Conservation (phyloP, 345 rosid species). For the Ceriops decandra region DNA sequence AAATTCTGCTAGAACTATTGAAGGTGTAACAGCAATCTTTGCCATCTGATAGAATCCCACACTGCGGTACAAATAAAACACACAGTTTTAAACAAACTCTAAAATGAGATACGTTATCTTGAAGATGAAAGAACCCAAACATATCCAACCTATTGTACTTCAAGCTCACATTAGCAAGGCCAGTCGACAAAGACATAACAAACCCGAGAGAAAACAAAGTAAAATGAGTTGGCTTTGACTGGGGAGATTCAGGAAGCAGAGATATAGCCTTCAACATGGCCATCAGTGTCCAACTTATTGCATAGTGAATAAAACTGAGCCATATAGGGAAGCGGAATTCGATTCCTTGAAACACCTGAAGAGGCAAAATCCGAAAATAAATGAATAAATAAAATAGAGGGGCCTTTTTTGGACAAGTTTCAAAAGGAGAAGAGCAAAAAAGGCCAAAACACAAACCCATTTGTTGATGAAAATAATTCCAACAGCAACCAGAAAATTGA, state of each 20-base stretch:
- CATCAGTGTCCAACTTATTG: slow-evolving; percentile 74
- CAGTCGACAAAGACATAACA: slow-evolving; percentile 92
- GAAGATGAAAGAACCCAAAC: not conserved
- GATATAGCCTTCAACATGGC: slow-evolving; percentile 69
- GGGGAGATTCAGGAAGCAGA: slow-evolving; percentile 67
- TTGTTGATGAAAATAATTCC: slow-evolving; percentile 82
- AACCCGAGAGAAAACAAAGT: slow-evolving; percentile 69
- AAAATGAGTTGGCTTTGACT: slow-evolving; percentile 55
- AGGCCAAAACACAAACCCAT: slow-evolving; percentile 45
- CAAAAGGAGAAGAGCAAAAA: not conserved
- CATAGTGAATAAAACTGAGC: slow-evolving; percentile 83
- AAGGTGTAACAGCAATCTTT: slow-evolving; percentile 89
- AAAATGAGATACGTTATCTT: not conserved
- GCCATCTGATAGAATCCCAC: slow-evolving; percentile 99
- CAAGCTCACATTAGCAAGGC: slow-evolving; percentile 96
- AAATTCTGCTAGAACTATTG: slow-evolving; percentile 88
- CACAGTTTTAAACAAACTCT: slow-evolving; percentile 2
- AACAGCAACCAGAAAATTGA: slow-evolving; percentile 75
- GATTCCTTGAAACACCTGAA: slow-evolving; percentile 78
- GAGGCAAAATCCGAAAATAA: not conserved
- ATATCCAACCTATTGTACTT: slow-evolving; percentile 77
- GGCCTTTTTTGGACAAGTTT: not conserved
- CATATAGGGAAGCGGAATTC: slow-evolving; percentile 87
- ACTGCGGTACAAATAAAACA: slow-evolving; percentile 30
- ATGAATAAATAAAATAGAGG: not conserved